A percentile compares a stretch with the other conserved stretches of the same genome.
These are phyloP conservation scores for Aspergillus taichungensis DNA, from an alignment of 495 filamentous ascomycete species.

Conservation along the genomic window DNA sequence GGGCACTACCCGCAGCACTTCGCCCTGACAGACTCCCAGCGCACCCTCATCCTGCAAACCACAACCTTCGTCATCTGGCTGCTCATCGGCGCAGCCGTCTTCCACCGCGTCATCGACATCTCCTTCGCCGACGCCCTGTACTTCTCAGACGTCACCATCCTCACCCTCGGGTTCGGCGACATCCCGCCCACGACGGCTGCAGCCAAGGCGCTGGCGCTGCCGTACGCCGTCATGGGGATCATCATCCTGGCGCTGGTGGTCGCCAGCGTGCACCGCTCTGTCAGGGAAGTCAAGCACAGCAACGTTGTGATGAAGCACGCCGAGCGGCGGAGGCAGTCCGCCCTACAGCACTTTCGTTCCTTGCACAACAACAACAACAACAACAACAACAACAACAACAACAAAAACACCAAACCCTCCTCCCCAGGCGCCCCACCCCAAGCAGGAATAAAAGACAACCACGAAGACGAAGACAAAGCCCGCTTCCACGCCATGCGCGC, in stretches of 20 bases:
- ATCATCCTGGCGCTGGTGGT: conserved; percentile 83
- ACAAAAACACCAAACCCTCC: neutral
- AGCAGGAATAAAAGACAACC: conserved; percentile 20
- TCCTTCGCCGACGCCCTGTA: conserved; percentile 51
- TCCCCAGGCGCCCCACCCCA: conserved; percentile 7
- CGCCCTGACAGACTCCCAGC: conserved; percentile 61
- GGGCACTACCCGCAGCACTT: conserved; percentile 74
- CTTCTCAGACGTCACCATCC: conserved; percentile 56
- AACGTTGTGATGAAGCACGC: conserved; percentile 60
- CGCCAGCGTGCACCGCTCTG: conserved; percentile 68
- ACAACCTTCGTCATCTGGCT: conserved; percentile 56
- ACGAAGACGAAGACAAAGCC: conserved; percentile 52
- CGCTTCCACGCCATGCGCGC: conserved; percentile 74
- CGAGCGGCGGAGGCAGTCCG: conserved; percentile 46
- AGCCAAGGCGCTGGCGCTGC: conserved; percentile 63
- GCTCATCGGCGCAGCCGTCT: conserved; percentile 49
- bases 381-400: neutral
- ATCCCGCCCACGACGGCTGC: conserved; percentile 36
- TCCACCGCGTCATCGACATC: conserved; percentile 39
- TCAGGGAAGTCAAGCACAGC: conserved; percentile 51
- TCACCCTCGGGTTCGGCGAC: conserved; percentile 61
- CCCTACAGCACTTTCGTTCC: conserved; percentile 34
- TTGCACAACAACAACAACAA: no score
- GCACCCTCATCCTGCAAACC: conserved; percentile 57
- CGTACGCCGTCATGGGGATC: conserved; percentile 77